Base-by-base conservation (phyloP, 306 rosid species). In the Sicyos edulis region DNA sequence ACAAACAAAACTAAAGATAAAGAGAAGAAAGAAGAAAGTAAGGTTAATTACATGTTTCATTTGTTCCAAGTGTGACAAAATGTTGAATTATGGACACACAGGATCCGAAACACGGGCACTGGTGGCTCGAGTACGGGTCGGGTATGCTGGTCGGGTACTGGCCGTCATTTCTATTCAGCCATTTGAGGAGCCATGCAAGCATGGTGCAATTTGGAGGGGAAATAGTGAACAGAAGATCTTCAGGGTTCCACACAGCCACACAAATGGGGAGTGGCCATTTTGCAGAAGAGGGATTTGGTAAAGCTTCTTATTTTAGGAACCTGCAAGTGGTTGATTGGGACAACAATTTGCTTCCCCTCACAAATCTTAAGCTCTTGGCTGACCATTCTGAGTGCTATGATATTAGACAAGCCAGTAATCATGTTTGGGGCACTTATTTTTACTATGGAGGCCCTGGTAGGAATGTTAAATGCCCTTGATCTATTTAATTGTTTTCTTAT, bases 361-460 rank as follows among this genome's bases (percentile, higher is more conserved):
- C 87, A 44, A 86, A 86, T 66, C 79, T 86, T 60, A 89, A 84
- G n/a, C 79, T 82, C 6, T 71, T 86, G 61, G 91, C 95, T 74
- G 95, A 88, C 74, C 91, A 88, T 73, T 71, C 95, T 21, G 78
- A 83, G 55, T 88, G 95, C 76, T 88, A 88, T 81, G 89, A 88
- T 29, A 86, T 88, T 8, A 82, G 80, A 78, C 83, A 83, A 3
- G 91, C 83, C 7, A 80, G 75, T n/a, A 88, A 80, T 63, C 82
- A 74, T 73, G 95, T 73, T 64, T 88, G 95, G 95, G 95, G 95
- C 1, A 88, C 88, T 73, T 86, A 88, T 75, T 88, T 88, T 76
- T 88, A 86, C 66, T 88, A 84, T 81, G 95, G 95, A 75, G 95
- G 95, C 29, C 95, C 95, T 37, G 95, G 95, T 42, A 86, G 95